Conservation (phyloP, 148 eudicot species). For the Arctostaphylos glauca region DNA sequence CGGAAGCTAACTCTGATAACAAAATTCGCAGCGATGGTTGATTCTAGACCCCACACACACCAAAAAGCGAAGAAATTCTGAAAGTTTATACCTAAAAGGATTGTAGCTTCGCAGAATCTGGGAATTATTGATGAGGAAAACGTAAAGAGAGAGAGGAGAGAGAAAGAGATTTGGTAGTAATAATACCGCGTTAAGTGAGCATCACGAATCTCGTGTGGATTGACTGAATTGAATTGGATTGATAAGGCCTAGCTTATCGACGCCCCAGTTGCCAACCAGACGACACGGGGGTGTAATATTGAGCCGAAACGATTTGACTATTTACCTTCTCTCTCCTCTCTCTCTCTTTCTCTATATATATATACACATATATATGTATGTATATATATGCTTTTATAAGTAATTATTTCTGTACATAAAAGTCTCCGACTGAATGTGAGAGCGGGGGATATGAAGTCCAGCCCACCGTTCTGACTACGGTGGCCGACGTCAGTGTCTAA, state of each 20-base stretch:
- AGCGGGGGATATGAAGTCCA: slow-evolving; percentile 6
- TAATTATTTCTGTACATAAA: background rate
- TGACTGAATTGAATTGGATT: slow-evolving; percentile 10
- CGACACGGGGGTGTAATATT: too few relatives aligned
- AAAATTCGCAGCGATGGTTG: slow-evolving; percentile 1
- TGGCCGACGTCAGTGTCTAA: slow-evolving; percentile 3
- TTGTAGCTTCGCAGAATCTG: background rate
- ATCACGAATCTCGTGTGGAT: slow-evolving; percentile 3
- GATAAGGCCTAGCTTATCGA: background rate
- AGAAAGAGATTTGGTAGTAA: background rate
- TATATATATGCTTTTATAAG: too few relatives aligned
- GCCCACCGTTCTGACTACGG: background rate
- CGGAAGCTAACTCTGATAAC: slow-evolving; percentile 8
- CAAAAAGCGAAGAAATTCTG: background rate
- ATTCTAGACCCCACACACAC: background rate
- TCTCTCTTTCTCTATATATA: too few relatives aligned
- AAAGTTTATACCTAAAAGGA: background rate
- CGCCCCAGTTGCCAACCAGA: too few relatives aligned
- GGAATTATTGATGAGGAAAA: background rate
- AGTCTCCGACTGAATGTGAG: slow-evolving; percentile 3
- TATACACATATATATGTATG: too few relatives aligned
- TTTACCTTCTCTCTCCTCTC: too few relatives aligned
- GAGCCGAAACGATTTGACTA: too few relatives aligned
- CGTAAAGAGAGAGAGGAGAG: background rate
- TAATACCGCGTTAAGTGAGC: slow-evolving; percentile 20